phyloP scores from a whole-genome alignment of 139 green algal species.

The Astrephomene gubernaculifera region DNA sequence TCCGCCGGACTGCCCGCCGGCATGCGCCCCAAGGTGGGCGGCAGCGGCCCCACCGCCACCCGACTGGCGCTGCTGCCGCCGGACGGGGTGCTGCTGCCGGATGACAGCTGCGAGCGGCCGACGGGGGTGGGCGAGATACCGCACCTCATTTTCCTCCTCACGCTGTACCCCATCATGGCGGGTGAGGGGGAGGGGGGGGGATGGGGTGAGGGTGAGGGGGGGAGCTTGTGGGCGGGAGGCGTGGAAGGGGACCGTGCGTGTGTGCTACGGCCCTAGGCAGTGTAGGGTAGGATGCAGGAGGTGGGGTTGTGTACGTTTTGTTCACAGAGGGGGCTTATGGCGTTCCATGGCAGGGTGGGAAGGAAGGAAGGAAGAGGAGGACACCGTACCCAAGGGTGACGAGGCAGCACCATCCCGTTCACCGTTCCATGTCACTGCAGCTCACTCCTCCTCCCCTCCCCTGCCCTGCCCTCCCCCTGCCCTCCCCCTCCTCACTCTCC shows the following conservation, averaged over 20 bases:
- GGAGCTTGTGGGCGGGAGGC: background rate
- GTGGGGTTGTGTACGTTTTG: background rate
- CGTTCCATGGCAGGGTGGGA: too few species aligned
- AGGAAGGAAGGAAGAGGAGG: too few species aligned
- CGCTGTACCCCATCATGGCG: slow-evolving; percentile 40
- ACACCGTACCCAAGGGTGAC: too few species aligned
- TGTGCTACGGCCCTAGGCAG: too few species aligned
- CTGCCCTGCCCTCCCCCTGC: too few species aligned
- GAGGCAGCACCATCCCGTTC: background rate
- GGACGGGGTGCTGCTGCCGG: slow-evolving; percentile 39
- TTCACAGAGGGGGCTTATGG: too few species aligned
- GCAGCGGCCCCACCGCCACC: background rate
- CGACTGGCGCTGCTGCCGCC: slow-evolving; percentile 33
- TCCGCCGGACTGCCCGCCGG: background rate
- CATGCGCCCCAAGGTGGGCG: slow-evolving; percentile 16
- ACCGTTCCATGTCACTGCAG: background rate
- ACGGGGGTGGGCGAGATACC: slow-evolving; percentile 43
- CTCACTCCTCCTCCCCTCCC: too few species aligned
- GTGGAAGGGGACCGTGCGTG: too few species aligned
- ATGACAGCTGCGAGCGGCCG: slow-evolving; percentile 15
- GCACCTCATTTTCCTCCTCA: slow-evolving; percentile 43
- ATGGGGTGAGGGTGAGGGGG: background rate
- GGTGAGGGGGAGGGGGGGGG: background rate
- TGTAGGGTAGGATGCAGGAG: too few species aligned
- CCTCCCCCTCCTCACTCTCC: background rate